A percentile compares a stretch with the other conserved stretches of the same genome.
Conservation (phyloP, 192 early-diverging fungal species). For the Podila epicladia region DNA sequence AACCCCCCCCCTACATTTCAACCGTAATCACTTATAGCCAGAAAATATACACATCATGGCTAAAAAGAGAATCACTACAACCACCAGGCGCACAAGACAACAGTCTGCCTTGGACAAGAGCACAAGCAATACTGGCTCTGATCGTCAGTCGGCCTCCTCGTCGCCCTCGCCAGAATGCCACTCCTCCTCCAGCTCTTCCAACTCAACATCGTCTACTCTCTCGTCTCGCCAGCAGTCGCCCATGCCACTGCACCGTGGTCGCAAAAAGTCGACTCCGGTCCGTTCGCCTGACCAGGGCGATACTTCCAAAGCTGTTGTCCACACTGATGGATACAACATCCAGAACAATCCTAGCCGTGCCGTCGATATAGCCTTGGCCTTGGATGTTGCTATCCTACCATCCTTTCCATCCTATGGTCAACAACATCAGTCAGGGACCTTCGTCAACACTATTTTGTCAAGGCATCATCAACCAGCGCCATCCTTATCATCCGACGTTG, state of each 20-base stretch:
- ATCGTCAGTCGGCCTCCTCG: not conserved
- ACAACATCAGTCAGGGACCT: not conserved
- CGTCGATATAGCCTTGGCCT: not conserved
- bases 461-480: not conserved
- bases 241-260: not conserved
- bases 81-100: not conserved
- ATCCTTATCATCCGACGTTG: not conserved
- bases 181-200: not conserved
- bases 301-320: not conserved
- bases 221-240: conserved; percentile 2
- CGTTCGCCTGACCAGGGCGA: conserved; percentile 1
- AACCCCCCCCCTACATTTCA: not conserved
- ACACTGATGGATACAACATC: not conserved
- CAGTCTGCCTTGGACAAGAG: conserved; percentile 4
- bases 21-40: not conserved
- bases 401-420: not conserved
- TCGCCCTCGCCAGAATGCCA: not conserved
- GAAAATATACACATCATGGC: not conserved
- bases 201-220: not conserved
- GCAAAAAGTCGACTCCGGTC: not conserved
- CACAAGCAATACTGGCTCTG: not conserved
- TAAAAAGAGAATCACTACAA: conserved; percentile 3
- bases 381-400: not conserved
- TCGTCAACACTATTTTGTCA: too few species aligned
- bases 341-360: not conserved